phyloP scores from a whole-genome alignment of 2,329 filamentous ascomycete species.

The Aspergillus oerlinghausenensis region DNA sequence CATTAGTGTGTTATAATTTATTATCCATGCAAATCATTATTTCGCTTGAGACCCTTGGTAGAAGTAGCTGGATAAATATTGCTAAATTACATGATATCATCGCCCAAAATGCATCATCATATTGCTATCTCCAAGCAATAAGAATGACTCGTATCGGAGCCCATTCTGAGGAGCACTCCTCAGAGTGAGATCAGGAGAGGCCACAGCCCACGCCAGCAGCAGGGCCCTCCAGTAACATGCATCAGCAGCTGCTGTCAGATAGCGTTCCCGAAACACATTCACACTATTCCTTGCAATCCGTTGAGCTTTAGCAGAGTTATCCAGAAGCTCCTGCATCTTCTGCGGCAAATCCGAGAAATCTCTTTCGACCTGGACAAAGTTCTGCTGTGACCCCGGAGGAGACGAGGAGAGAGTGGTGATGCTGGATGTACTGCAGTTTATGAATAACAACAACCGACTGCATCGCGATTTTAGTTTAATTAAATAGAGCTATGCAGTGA shows the following conservation, averaged over 20 bases:
- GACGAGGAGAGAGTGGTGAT: slow-evolving; percentile 43
- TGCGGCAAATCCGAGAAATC: slow-evolving; percentile 52
- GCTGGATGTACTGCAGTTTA: slow-evolving; percentile 44
- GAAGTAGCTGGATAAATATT: no score
- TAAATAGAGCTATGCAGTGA: no score
- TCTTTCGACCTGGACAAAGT: slow-evolving; percentile 43
- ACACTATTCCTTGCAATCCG: slow-evolving; percentile 45
- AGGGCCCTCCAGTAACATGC: slow-evolving; percentile 47
- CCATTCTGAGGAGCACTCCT: neutral
- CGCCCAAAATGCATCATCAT: neutral
- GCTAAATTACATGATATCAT: neutral
- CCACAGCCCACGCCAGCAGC: neutral
- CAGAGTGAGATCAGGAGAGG: neutral
- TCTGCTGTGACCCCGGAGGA: slow-evolving; percentile 40
- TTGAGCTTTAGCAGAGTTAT: slow-evolving; percentile 34
- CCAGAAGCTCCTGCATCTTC: slow-evolving; percentile 33
- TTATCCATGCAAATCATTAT: neutral
- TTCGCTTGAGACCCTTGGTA: neutral
- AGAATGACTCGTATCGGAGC: neutral
- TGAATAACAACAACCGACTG: slow-evolving; percentile 45
- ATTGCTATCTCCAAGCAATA: neutral
- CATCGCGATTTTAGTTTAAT: no score
- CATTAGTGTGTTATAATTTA: neutral
- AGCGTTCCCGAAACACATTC: slow-evolving; percentile 44
- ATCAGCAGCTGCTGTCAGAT: slow-evolving; percentile 47